These are phyloP conservation scores for Golubevia pallescens DNA, from an alignment of 1,284 basidiomycete species.

Conservation along the genomic window DNA sequence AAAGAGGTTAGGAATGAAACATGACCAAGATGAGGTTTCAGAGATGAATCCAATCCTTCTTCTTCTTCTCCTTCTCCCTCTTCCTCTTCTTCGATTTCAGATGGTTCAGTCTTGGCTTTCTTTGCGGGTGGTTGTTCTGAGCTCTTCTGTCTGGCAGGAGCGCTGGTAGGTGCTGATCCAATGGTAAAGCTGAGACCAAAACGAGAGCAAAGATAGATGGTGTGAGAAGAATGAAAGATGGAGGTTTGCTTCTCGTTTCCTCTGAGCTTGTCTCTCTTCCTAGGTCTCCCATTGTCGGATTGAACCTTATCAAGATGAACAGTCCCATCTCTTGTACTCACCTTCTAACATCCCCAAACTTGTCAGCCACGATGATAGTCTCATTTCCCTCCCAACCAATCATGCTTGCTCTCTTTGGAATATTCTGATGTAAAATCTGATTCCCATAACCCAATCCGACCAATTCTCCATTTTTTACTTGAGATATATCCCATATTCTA, in stretches of 20 bases:
- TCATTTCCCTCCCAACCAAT: conserved; percentile 38
- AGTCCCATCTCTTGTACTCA: conserved; percentile 1
- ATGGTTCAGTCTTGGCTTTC: not conserved
- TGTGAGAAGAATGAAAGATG: not conserved
- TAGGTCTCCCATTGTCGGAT: not conserved
- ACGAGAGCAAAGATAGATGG: conserved; percentile 19
- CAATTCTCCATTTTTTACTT: conserved; percentile 4
- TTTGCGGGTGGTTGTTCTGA: conserved; percentile 1
- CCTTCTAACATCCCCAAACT: conserved; percentile 47
- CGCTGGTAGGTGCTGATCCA: conserved; percentile 10
- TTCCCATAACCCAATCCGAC: conserved; percentile 23
- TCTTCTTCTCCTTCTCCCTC: conserved; percentile 35
- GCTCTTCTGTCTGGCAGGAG: not conserved
- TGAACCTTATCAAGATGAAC: not conserved
- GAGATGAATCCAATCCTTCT: conserved; percentile 23
- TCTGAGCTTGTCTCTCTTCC: not conserved
- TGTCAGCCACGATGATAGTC: conserved; percentile 42
- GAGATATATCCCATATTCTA: conserved; percentile 35
- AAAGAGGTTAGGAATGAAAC: conserved; percentile 51
- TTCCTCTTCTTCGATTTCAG: not conserved
- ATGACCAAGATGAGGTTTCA: conserved; percentile 45
- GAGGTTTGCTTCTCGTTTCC: no score
- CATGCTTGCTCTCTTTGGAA: conserved; percentile 50
- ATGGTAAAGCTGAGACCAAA: conserved; percentile 10
- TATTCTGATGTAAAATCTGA: conserved; percentile 35